These are phyloP conservation scores for Trametes cubensis DNA, from an alignment of 768 basidiomycete species.

Conservation along the genomic window DNA sequence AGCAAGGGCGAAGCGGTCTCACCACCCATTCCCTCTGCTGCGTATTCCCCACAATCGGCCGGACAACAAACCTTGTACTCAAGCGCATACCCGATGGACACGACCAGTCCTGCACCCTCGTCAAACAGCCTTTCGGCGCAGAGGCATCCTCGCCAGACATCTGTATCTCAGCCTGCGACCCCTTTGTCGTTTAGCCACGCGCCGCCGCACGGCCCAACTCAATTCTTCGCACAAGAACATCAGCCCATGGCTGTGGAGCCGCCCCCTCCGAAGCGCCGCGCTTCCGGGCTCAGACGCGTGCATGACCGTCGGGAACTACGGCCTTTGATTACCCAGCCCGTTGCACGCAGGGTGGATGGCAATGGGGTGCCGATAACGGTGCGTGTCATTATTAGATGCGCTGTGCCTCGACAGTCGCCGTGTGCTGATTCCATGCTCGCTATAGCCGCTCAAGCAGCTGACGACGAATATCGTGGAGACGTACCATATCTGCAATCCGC, in stretches of 20 bases:
- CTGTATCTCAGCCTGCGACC: constrained; percentile 69
- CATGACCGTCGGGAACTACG: constrained; percentile 76
- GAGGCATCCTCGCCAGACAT: constrained; percentile 52
- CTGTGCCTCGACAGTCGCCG: constrained; percentile 11
- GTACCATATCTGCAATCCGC: constrained; percentile 91
- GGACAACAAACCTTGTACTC: constrained; percentile 45
- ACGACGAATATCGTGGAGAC: constrained; percentile 90
- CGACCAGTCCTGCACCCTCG: constrained; percentile 62
- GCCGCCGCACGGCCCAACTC: constrained; percentile 51
- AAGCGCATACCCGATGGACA: constrained; percentile 62
- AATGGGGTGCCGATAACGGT: constrained; percentile 83
- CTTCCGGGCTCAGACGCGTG: constrained; percentile 78
- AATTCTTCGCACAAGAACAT: constrained; percentile 60
- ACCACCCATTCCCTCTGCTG: constrained; percentile 45
- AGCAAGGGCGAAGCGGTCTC: constrained; percentile 54
- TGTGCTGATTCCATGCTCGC: constrained; percentile 21
- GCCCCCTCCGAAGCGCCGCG: constrained; percentile 60
- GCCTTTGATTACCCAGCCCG: constrained; percentile 65
- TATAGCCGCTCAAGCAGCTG: constrained; percentile 64
- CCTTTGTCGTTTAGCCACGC: constrained; percentile 69
- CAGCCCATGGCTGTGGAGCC: constrained; percentile 76
- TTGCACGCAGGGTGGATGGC: constrained; percentile 76
- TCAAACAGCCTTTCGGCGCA: constrained; percentile 53
- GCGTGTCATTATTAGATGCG: constrained; percentile 38
- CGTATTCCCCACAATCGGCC: constrained; percentile 56